phyloP scores from a whole-genome alignment of 345 rosid genomes.

The Camelina hispida region DNA sequence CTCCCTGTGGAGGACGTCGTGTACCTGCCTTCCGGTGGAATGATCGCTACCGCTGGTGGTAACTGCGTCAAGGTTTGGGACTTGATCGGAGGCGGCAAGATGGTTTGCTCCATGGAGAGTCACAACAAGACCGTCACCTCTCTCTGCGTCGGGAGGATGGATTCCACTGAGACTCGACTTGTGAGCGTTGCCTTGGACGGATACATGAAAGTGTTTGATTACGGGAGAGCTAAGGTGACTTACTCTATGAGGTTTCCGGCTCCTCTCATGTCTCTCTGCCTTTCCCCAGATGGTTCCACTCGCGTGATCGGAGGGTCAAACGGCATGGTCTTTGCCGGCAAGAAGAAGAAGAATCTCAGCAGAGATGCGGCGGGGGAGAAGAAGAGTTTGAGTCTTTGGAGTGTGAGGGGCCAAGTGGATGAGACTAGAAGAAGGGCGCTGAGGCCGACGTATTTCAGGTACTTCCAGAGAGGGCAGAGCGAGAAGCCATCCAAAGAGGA shows the following conservation, averaged over 20 bases:
- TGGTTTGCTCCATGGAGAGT: constrained; percentile 86
- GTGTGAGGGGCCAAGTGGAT: constrained; percentile 50
- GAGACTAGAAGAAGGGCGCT: constrained; percentile 54
- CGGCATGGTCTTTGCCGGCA: constrained; percentile 75
- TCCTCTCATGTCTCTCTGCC: constrained; percentile 72
- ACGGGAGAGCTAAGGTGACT: constrained; percentile 71
- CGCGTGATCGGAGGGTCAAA: constrained; percentile 78
- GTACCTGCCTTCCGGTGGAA: constrained; percentile 85
- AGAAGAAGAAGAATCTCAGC: constrained; percentile 69
- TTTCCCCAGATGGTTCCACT: constrained; percentile 63
- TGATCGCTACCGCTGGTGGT: constrained; percentile 86
- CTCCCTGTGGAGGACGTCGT: constrained; percentile 86
- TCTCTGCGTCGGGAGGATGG: constrained; percentile 62
- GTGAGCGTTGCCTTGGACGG: constrained; percentile 90
- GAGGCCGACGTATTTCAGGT: constrained; percentile 69
- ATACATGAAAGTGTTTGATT: constrained; percentile 91
- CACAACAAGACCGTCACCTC: constrained; percentile 95
- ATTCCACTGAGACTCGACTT: constrained; percentile 57
- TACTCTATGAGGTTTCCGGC: constrained; percentile 93
- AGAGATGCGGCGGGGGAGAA: constrained; percentile 55
- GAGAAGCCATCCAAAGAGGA: constrained; percentile 79
- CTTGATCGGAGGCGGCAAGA: constrained; percentile 77
- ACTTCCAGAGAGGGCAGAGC: constrained; percentile 81
- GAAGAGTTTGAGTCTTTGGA: constrained; percentile 44
- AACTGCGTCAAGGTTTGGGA: constrained; percentile 91